Evolutionary conservation across 495 filamentous ascomycete species (phyloP).

Genomic region (Hypoxylon rickii): DNA sequence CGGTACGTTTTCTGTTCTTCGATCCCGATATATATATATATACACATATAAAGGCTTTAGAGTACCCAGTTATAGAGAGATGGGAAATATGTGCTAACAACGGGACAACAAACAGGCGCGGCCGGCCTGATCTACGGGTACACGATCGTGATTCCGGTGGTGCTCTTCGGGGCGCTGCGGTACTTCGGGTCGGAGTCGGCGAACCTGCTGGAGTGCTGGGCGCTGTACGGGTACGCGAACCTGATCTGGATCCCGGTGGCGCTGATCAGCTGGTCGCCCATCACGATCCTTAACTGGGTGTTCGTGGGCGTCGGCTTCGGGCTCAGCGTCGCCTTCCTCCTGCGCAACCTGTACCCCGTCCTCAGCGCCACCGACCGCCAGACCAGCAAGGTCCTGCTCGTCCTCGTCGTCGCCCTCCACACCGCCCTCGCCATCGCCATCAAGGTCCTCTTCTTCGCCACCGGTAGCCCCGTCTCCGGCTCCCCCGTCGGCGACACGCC

Average conservation of each 20-base stretch:
- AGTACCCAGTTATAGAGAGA: no score
- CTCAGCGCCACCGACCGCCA: conserved; percentile 90
- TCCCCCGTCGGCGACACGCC: conserved; percentile 39
- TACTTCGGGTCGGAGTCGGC: conserved; percentile 93
- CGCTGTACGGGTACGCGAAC: conserved; percentile 93
- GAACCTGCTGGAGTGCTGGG: conserved; percentile 90
- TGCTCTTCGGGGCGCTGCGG: conserved; percentile 83
- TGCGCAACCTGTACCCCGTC: conserved; percentile 92
- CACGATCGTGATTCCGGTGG: conserved; percentile 79
- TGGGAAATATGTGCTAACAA: conserved; percentile 5
- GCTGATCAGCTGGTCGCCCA: conserved; percentile 82
- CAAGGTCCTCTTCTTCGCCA: conserved; percentile 95
- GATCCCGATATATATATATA: not conserved
- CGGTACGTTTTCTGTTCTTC: no score
- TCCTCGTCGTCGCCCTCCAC: conserved; percentile 83
- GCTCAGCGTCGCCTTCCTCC: conserved; percentile 80
- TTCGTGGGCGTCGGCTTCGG: conserved; percentile 92
- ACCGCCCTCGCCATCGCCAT: conserved; percentile 88
- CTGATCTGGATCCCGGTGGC: conserved; percentile 96
- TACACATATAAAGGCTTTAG: not conserved
- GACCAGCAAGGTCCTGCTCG: conserved; percentile 83
- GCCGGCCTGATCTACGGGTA: conserved; percentile 94
- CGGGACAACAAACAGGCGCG: conserved; percentile 58
- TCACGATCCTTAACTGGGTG: conserved; percentile 86
- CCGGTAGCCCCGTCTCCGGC: conserved; percentile 66